A percentile compares a stretch with the other conserved stretches of the same genome.
Evolutionary conservation across 2,329 filamentous ascomycete genomes (phyloP).

Genomic region (Metarhizium anisopliae): DNA sequence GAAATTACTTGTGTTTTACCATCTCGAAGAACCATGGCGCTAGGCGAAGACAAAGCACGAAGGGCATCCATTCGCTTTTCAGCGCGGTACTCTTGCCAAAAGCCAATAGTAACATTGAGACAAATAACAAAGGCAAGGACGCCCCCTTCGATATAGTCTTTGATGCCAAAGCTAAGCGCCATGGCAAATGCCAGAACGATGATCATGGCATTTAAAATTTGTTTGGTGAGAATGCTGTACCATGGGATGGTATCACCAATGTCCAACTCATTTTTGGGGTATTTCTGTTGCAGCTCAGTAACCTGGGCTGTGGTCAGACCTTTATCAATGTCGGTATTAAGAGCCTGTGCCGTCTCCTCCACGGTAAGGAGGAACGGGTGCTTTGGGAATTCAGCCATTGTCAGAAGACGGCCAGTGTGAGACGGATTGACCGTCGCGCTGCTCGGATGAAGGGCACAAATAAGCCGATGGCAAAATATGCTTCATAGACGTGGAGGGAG

Average conservation of each 20-base stretch:
- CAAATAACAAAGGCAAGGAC: constrained; percentile 59
- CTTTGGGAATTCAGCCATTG: constrained; percentile 34
- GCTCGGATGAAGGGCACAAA: constrained; percentile 10
- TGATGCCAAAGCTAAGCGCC: constrained; percentile 59
- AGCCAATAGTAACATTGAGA: constrained; percentile 61
- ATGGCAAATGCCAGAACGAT: constrained; percentile 69
- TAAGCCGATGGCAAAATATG: constrained; percentile 5
- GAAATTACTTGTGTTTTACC: constrained; percentile 48
- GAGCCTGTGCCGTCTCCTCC: constrained; percentile 52
- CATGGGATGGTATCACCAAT: constrained; percentile 57
- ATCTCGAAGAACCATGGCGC: constrained; percentile 51
- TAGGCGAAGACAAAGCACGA: constrained; percentile 52
- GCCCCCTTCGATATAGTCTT: constrained; percentile 58
- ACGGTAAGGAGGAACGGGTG: constrained; percentile 54
- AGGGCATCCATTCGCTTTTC: constrained; percentile 60
- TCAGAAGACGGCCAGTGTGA: constrained; percentile 9
- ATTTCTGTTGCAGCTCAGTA: constrained; percentile 44
- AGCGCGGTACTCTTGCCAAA: constrained; percentile 54
- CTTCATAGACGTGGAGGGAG: constrained; percentile 13
- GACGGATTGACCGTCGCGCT: constrained; percentile 6
- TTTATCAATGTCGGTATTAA: constrained; percentile 56
- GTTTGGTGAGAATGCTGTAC: constrained; percentile 65
- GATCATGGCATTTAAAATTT: constrained; percentile 72
- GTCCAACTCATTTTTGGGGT: constrained; percentile 62
- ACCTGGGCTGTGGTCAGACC: constrained; percentile 57